These are phyloP conservation scores for Collariella sp. DNA, from an alignment of 495 filamentous ascomycete species.

Conservation along the genomic window DNA sequence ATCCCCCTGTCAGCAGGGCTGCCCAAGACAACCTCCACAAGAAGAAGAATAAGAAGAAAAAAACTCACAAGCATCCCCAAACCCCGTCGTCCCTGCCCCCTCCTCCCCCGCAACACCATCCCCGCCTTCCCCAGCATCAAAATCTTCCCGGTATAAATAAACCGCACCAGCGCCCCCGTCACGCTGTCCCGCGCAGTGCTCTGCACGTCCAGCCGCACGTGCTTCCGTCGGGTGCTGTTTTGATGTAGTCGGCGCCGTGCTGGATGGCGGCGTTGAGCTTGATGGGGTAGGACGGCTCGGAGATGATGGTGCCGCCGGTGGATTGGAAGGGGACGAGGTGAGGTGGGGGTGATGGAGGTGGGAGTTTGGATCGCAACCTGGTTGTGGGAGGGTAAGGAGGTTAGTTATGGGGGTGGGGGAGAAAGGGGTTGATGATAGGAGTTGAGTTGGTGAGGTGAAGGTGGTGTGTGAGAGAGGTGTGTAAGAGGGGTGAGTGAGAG, in stretches of 20 bases:
- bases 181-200: constrained; percentile 35
- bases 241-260: constrained; percentile 33
- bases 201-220: constrained; percentile 46
- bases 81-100: constrained; percentile 44
- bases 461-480: not conserved
- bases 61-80: constrained; percentile 49
- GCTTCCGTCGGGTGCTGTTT: constrained; percentile 38
- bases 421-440: not conserved
- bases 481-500: not conserved
- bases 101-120: constrained; percentile 38
- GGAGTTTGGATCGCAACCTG: too few species aligned
- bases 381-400: constrained; percentile 28
- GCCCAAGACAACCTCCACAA: not conserved
- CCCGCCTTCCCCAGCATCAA: constrained; percentile 28
- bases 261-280: constrained; percentile 30
- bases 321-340: constrained; percentile 9
- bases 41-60: not conserved
- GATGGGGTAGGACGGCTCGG: constrained; percentile 29
- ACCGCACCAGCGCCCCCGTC: constrained; percentile 33
- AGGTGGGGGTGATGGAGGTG: constrained; percentile 20
- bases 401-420: constrained; percentile 8
- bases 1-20: not conserved
- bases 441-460: not conserved
- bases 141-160: constrained; percentile 46
- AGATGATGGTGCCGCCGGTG: constrained; percentile 22